Percentiles rank a stretch among this genome's conserved stretches.
Conservation (phyloP, 768 basidiomycete genomes). For the Hypholoma sublateritium region DNA sequence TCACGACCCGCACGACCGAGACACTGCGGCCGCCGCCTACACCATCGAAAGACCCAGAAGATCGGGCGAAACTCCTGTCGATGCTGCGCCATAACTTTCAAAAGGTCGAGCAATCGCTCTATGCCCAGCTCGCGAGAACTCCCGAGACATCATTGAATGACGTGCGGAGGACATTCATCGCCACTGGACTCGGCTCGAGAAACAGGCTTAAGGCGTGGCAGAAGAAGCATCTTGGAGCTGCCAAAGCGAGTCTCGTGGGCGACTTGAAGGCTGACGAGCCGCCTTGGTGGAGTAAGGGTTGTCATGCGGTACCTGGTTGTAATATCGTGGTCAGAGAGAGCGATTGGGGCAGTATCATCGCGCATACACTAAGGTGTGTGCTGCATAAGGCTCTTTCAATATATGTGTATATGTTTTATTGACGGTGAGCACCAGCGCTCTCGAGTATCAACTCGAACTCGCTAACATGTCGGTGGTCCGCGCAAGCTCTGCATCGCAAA, state of each 20-base stretch:
- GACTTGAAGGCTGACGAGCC: conserved; percentile 45
- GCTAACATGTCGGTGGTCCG: conserved; percentile 35
- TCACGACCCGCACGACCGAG: conserved; percentile 11
- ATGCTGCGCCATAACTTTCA: conserved; percentile 59
- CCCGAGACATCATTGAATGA: conserved; percentile 54
- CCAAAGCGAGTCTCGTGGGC: conserved; percentile 22
- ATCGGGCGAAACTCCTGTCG: conserved; percentile 41
- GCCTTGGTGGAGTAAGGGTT: conserved; percentile 62
- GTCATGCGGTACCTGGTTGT: conserved; percentile 65
- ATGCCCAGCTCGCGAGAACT: conserved; percentile 50
- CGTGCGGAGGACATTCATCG: conserved; percentile 56
- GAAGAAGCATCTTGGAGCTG: conserved; percentile 50
- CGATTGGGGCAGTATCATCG: conserved; percentile 79
- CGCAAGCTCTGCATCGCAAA: conserved; percentile 17
- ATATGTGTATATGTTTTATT: background rate
- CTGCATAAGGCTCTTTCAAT: conserved; percentile 13
- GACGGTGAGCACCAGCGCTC: conserved; percentile 38
- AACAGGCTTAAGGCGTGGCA: conserved; percentile 63
- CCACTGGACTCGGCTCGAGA: conserved; percentile 50
- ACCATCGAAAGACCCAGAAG: conserved; percentile 20
- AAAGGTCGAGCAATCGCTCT: conserved; percentile 56
- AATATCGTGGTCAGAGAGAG: conserved; percentile 67
- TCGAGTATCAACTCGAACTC: conserved; percentile 57
- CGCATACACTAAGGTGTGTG: conserved; percentile 65
- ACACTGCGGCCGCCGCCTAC: conserved; percentile 14